Base-by-base conservation (phyloP, 768 basidiomycete species). In the Tulasnella sp. region DNA sequence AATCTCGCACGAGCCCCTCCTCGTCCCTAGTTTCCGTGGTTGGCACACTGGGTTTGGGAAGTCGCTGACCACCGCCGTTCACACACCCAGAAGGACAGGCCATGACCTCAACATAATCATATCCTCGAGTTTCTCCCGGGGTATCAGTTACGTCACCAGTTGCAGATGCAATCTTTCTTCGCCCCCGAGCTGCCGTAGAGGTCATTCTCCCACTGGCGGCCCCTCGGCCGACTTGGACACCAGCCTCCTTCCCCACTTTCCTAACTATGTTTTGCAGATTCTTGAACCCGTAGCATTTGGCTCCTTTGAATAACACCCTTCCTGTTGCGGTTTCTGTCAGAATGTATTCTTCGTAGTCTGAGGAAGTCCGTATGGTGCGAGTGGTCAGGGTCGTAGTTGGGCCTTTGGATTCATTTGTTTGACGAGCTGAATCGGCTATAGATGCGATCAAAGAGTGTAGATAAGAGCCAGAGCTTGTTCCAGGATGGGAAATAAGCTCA, bases 71-170 rank as follows among this genome's bases (percentile, higher is more conserved):
- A 19, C 93, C 95, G 6, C 95, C 95, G 63, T 96, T 96, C 35
- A 95, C 88, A 64, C 95, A 98, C 15, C 95, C 95, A 0, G 83
- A 81, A 0, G 95, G 95, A 69, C 95, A 99, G 29, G 95, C 95
- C 95, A 99, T 98, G 56, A 99, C 90, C 62, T 95, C 91, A 34
- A 93, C 81, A 64, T 90, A 95, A 67, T 93, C 89, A 63, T 88
- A 88, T 37, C 72, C 69, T 54, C 64, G 67, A 45, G 70, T 63
- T 46, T 73, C 71, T 29, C 35, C 51, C 29, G 12, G 27, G 13
- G 45, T 15, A 12, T 22, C 12, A 12, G 16, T 12, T 2, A 33
- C 45, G 20, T 40, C 51, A 15, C 32, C 40, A 9, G 44, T 67
- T 39, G 58, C 62, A 5, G 44, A 32, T 3, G 34, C 60, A 57